A percentile compares a stretch with the other conserved stretches of the same genome.
These are phyloP conservation scores for Eimeria nieschulzi DNA, from an alignment of 169 alveolate genomes.

Conservation along the genomic window DNA sequence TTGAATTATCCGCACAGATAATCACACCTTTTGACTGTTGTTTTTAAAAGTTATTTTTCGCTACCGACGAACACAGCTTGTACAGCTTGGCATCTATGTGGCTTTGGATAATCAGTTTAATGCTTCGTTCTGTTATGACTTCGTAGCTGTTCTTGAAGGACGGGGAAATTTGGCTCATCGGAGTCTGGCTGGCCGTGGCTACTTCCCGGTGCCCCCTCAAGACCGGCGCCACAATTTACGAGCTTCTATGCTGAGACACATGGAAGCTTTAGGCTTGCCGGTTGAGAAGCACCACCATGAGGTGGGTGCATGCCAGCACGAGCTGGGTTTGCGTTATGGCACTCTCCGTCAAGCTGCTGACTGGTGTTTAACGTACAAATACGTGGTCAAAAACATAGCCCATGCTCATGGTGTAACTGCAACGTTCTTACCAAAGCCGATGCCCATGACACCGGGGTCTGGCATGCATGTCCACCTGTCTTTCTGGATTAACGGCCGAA, in stretches of 20 bases:
- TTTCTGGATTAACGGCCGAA: slow-evolving; percentile 84
- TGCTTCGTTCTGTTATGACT: neutral
- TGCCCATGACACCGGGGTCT: slow-evolving; percentile 82
- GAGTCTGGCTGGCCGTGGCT: slow-evolving; percentile 6
- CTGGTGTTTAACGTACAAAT: slow-evolving; percentile 76
- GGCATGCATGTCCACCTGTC: slow-evolving; percentile 87
- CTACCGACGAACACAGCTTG: no score
- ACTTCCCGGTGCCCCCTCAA: neutral
- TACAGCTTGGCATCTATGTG: no score
- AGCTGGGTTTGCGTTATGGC: slow-evolving; percentile 77
- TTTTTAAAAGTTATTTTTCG: no score
- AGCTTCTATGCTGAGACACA: slow-evolving; percentile 77
- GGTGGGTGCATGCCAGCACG: slow-evolving; percentile 85
- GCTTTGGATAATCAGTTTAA: neutral
- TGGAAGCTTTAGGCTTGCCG: slow-evolving; percentile 45
- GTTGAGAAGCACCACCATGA: slow-evolving; percentile 88
- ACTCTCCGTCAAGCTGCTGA: slow-evolving; percentile 77
- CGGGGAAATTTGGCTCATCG: slow-evolving; percentile 47
- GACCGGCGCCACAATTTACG: slow-evolving; percentile 75
- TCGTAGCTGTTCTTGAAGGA: neutral
- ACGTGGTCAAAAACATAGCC: slow-evolving; percentile 82
- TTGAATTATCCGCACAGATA: no score
- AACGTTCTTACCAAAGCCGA: slow-evolving; percentile 88
- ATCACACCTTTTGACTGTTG: no score
- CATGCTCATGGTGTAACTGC: slow-evolving; percentile 82